Conservation (phyloP, 176 grass and related monocot genomes). For the Tillandsia fasciculata region DNA sequence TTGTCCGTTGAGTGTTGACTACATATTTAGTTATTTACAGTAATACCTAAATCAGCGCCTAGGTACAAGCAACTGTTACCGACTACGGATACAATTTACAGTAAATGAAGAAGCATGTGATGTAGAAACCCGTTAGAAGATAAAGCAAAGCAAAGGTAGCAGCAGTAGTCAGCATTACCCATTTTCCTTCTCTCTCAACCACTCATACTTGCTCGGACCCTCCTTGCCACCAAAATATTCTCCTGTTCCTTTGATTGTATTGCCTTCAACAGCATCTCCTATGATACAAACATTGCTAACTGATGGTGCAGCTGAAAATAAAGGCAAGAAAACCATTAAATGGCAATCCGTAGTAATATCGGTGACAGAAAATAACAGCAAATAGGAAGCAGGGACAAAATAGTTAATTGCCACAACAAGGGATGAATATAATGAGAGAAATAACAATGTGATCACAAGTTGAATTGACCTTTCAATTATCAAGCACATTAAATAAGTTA, state of each 20-base stretch:
- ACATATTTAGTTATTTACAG: no score
- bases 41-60: background rate
- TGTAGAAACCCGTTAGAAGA: background rate
- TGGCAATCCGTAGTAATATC: background rate
- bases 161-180: slow-evolving; percentile 32
- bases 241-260: slow-evolving; percentile 49
- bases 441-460: background rate
- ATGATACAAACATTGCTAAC: slow-evolving; percentile 63
- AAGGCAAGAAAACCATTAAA: slow-evolving; percentile 16
- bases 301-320: slow-evolving; percentile 80
- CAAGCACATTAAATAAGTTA: background rate
- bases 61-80: background rate
- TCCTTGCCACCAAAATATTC: slow-evolving; percentile 93
- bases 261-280: slow-evolving; percentile 81
- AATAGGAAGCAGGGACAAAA: background rate
- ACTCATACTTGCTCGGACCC: slow-evolving; percentile 75
- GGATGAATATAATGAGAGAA: background rate
- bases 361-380: background rate
- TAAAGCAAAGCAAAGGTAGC: slow-evolving; percentile 9
- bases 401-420: background rate
- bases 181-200: slow-evolving; percentile 76
- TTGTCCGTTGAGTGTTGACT: no score
- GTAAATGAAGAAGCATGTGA: background rate
- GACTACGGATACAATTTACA: background rate
- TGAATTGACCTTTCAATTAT: background rate